Base-by-base conservation (phyloP, 495 filamentous ascomycete genomes). In the Penicillium arizonense region DNA sequence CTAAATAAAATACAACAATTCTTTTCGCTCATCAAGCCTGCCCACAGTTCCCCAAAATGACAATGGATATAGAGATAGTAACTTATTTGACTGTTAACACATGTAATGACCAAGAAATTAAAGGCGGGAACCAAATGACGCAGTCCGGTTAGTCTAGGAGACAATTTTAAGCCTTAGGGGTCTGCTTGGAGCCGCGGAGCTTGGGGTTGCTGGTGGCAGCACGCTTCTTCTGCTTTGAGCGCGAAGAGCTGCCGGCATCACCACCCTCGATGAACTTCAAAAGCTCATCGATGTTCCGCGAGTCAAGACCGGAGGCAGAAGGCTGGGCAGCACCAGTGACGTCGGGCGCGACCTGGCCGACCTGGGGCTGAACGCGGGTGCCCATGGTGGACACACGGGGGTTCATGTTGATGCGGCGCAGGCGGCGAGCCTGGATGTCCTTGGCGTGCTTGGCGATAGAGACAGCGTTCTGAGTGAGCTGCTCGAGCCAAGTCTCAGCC, bases 401-500 rank as follows among this genome's bases (percentile, higher is more conserved):
- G 57, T 75, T 73, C 63, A 84, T 73, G 47, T 80, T 75, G 58
- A 83, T 71, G 45, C 80, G 75, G 37, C 88, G 83, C 26, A 87
- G 74, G 28, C 85, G 79, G 47, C 86, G 83, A 36, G 85, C 83
- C 69, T 91, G 84, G 40, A 87, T 77, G 51, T 93, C 89, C 73
- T 96, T 96, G 42, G 89, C 86, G 56, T 96, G 90, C 76, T 91
- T 96, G 9, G 90, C 91, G 44, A 96, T 88, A 24, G 84, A 87
- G 38, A 99, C 95, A 36, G 95, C 95, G 57, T 93, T 96, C 66
- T 90, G 86, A 0, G 92, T 96, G 38, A 99, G 82, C 73, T 96
- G 91, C 66, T 93, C 89, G n/a, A 97, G 82, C 95, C 94, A 97
- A 50, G 80, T 88, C 74, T 91, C 87, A 16, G 88, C 89, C 69